Evolutionary conservation across 1,284 basidiomycete genomes (phyloP).

Genomic region (Malassezia vespertilionis): DNA sequence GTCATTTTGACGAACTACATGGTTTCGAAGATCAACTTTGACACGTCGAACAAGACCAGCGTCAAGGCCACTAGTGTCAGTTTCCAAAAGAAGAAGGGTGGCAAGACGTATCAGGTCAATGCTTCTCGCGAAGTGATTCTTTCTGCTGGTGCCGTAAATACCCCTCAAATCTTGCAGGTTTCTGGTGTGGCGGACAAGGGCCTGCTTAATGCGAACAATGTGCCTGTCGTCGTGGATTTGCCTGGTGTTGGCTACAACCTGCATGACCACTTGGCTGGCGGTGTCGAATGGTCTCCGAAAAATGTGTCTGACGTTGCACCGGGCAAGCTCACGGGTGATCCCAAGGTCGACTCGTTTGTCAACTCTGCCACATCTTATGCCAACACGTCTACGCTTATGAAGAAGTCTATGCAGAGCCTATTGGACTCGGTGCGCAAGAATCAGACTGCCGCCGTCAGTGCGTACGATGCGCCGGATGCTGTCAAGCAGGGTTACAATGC

Average conservation of each 20-base stretch:
- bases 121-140: slow-evolving; percentile 58
- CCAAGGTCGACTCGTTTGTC: slow-evolving; percentile 56
- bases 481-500: slow-evolving; percentile 59
- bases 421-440: slow-evolving; percentile 41
- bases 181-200: slow-evolving; percentile 58
- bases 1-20: slow-evolving; percentile 55
- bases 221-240: slow-evolving; percentile 51
- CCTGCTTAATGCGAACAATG: slow-evolving; percentile 53
- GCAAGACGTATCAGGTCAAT: slow-evolving; percentile 49
- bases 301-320: slow-evolving; percentile 49
- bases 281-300: slow-evolving; percentile 52
- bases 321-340: slow-evolving; percentile 28
- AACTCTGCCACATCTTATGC: slow-evolving; percentile 61
- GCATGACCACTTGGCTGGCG: slow-evolving; percentile 55
- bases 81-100: slow-evolving; percentile 49
- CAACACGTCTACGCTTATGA: slow-evolving; percentile 52
- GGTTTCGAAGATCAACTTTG: slow-evolving; percentile 59
- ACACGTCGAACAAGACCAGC: slow-evolving; percentile 42
- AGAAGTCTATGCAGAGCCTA: slow-evolving; percentile 30
- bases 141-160: slow-evolving; percentile 23
- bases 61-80: slow-evolving; percentile 56
- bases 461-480: slow-evolving; percentile 52
- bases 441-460: slow-evolving; percentile 47
- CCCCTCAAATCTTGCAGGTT: slow-evolving; percentile 58
- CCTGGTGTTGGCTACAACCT: slow-evolving; percentile 67